Conservation (phyloP, 768 basidiomycete species). For the Ramaria rubella region DNA sequence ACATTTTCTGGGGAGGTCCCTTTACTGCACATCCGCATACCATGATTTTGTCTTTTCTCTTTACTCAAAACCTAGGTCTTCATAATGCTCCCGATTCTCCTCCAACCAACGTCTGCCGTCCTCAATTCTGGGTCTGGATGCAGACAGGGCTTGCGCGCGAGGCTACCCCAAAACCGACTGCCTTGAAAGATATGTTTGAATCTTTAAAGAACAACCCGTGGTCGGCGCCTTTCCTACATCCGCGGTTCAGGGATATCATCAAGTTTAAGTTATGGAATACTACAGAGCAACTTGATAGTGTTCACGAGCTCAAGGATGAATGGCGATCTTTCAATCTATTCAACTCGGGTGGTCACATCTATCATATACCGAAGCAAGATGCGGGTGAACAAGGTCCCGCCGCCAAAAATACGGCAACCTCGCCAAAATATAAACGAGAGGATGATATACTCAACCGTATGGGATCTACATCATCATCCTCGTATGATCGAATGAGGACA, state of each 20-base stretch:
- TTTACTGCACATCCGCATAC: constrained; percentile 99
- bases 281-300: constrained; percentile 89
- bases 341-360: constrained; percentile 78
- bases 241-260: constrained; percentile 84
- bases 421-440: constrained; percentile 12
- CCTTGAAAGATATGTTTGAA: constrained; percentile 75
- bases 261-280: constrained; percentile 99
- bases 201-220: constrained; percentile 82
- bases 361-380: constrained; percentile 47
- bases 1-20: constrained; percentile 99
- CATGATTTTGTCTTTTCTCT: constrained; percentile 91
- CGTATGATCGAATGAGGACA: constrained; percentile 87
- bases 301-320: constrained; percentile 83
- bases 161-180: constrained; percentile 76
- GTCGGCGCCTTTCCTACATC: constrained; percentile 92
- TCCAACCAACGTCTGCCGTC: constrained; percentile 57
- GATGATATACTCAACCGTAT: constrained; percentile 68
- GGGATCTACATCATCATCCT: constrained; percentile 79
- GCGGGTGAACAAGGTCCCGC: constrained; percentile 28
- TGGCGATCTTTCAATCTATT: constrained; percentile 87
- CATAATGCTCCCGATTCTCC: constrained; percentile 48
- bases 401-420: constrained; percentile 14
- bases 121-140: constrained; percentile 97
- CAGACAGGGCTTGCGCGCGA: constrained; percentile 93
- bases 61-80: constrained; percentile 89